Conservation (phyloP, 2,329 filamentous ascomycete genomes). For the Paecilomyces dactylethromorphus region DNA sequence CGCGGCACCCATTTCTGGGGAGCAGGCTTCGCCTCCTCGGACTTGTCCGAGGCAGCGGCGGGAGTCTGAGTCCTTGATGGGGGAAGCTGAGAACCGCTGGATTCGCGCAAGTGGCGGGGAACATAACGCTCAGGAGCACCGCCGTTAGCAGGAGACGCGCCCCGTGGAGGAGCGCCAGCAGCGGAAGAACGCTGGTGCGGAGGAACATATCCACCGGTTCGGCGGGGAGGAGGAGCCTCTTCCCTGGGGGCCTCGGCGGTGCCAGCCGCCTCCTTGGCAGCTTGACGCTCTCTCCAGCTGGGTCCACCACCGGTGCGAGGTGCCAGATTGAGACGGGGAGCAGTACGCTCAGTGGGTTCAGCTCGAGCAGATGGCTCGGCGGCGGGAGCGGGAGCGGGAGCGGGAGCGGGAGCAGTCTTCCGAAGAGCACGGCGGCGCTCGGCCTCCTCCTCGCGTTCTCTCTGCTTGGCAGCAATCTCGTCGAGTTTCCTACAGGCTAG, state of each 20-base stretch:
- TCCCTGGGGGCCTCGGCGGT: slow-evolving; percentile 15
- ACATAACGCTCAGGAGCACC: slow-evolving; percentile 23
- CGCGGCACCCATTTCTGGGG: slow-evolving; percentile 29
- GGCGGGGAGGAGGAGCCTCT: slow-evolving; percentile 23
- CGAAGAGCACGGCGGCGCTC: slow-evolving; percentile 65
- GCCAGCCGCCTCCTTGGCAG: slow-evolving; percentile 39
- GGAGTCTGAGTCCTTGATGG: slow-evolving; percentile 14
- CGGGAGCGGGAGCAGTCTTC: slow-evolving; percentile 47
- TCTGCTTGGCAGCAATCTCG: slow-evolving; percentile 60
- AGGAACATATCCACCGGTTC: slow-evolving; percentile 31
- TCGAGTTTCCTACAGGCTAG: slow-evolving; percentile 49
- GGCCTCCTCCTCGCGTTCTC: slow-evolving; percentile 80
- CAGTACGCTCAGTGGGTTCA: slow-evolving; percentile 44
- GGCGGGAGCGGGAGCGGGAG: no score
- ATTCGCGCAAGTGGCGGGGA: slow-evolving; percentile 25
- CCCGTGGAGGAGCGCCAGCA: slow-evolving; percentile 20
- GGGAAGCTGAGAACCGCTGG: slow-evolving; percentile 17
- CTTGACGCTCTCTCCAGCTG: slow-evolving; percentile 57
- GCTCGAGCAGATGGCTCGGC: slow-evolving; percentile 39
- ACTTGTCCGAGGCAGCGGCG: slow-evolving; percentile 14
- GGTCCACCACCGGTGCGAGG: slow-evolving; percentile 36
- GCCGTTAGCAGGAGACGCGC: slow-evolving; percentile 20
- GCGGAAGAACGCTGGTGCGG: slow-evolving; percentile 33
- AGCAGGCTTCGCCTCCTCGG: slow-evolving; percentile 21
- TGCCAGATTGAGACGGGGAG: slow-evolving; percentile 51